phyloP scores from a whole-genome alignment of 371 early-diverging fungal species.

The Mortierella sp. region DNA sequence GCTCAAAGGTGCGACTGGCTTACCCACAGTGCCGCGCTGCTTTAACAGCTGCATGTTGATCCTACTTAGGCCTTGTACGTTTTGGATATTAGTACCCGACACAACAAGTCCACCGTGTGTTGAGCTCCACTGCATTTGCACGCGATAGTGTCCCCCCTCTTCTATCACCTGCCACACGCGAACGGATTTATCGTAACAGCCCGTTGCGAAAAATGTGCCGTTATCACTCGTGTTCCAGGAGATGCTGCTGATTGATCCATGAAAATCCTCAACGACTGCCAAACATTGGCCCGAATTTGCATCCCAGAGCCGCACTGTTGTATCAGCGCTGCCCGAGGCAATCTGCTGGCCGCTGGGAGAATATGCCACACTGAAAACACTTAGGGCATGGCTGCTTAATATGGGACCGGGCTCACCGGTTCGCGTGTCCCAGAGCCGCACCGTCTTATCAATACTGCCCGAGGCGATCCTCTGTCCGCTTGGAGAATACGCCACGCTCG shows the following conservation, averaged over 20 bases:
- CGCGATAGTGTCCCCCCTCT: neutral
- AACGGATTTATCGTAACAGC: neutral
- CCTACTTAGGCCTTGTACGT: neutral
- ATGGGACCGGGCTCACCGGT: too few relatives aligned
- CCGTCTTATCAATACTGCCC: neutral
- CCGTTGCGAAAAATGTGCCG: neutral
- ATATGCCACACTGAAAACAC: neutral
- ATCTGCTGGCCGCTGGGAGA: slow-evolving; percentile 3
- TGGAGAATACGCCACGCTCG: slow-evolving; percentile 6
- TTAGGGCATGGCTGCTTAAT: too few relatives aligned
- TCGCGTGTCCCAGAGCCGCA: slow-evolving; percentile 3
- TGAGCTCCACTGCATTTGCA: neutral
- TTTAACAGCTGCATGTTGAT: neutral
- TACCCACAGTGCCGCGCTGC: neutral
- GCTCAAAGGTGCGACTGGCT: neutral
- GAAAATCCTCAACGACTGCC: slow-evolving; percentile 54
- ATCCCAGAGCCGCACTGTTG: neutral
- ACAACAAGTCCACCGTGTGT: neutral
- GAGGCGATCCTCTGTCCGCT: neutral
- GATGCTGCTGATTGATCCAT: neutral
- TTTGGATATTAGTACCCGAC: neutral
- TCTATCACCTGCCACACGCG: neutral
- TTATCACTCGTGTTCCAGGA: neutral
- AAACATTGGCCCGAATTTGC: slow-evolving; percentile 54
- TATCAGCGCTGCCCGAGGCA: slow-evolving; percentile 1